These are phyloP conservation scores for Neurospora tetrasperma DNA, from an alignment of 495 filamentous ascomycete species.

Conservation along the genomic window DNA sequence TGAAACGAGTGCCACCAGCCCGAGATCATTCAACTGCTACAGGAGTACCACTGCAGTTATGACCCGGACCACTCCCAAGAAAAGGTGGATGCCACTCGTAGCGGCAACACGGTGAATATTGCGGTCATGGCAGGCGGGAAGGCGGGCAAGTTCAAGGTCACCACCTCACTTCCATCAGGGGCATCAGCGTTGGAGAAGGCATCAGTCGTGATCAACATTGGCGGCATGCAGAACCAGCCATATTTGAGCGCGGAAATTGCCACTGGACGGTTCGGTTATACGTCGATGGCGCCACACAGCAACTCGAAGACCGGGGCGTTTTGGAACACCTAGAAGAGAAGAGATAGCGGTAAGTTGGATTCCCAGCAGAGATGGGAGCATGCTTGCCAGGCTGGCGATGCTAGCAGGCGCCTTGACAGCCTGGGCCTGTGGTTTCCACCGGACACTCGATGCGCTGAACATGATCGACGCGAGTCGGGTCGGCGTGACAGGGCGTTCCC, in stretches of 20 bases:
- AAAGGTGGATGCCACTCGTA: conserved; percentile 40
- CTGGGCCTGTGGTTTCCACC: conserved; percentile 47
- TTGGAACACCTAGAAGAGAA: conserved; percentile 42
- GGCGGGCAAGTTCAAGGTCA: conserved; percentile 35
- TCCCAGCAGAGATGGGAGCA: neutral
- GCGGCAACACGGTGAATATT: conserved; percentile 38
- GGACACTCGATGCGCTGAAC: conserved; percentile 41
- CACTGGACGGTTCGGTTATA: conserved; percentile 42
- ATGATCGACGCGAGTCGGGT: conserved; percentile 33
- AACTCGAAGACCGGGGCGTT: conserved; percentile 42
- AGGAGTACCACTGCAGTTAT: conserved; percentile 47
- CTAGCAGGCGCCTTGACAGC: conserved; percentile 36
- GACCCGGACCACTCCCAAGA: conserved; percentile 42
- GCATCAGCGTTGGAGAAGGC: conserved; percentile 28
- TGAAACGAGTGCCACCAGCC: conserved; percentile 44
- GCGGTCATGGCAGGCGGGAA: conserved; percentile 37
- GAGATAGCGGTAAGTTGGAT: conserved; percentile 35
- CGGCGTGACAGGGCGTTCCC: conserved; percentile 44
- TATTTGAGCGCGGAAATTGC: conserved; percentile 41
- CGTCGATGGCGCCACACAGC: conserved; percentile 39
- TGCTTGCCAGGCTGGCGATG: neutral
- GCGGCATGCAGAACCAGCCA: conserved; percentile 42
- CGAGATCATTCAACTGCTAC: conserved; percentile 41
- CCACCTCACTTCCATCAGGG: conserved; percentile 31
- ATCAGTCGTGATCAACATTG: conserved; percentile 45